Conservation (phyloP, 306 rosid genomes). For the Sophora flavescens region DNA sequence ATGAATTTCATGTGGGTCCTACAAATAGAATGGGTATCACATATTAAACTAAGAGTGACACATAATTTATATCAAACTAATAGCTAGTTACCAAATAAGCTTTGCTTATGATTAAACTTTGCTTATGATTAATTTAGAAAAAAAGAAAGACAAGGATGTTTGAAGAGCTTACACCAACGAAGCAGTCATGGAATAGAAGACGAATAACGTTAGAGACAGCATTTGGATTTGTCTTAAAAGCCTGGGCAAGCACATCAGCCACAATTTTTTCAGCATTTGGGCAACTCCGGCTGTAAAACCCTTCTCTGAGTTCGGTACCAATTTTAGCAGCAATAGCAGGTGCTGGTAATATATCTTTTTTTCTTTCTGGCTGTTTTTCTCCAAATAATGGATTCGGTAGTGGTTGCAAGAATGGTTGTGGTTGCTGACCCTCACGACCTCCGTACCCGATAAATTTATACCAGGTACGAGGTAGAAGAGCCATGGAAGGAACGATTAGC, state of each 20-base stretch:
- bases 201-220: constrained; percentile 61
- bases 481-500: constrained; percentile 33
- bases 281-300: constrained; percentile 53
- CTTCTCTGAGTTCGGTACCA: background rate
- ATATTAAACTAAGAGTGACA: too few relatives aligned
- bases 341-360: too few relatives aligned
- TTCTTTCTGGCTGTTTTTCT: background rate
- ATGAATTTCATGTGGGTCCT: too few relatives aligned
- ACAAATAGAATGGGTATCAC: too few relatives aligned
- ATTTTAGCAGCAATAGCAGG: background rate
- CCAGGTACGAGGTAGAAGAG: background rate
- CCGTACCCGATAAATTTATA: background rate
- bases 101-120: too few relatives aligned
- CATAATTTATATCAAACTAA: too few relatives aligned
- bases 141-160: background rate
- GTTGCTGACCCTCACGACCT: background rate
- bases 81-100: too few relatives aligned
- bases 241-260: background rate
- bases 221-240: constrained; percentile 25
- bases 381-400: background rate
- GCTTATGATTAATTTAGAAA: too few relatives aligned
- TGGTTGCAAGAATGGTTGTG: background rate
- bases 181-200: constrained; percentile 80
- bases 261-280: constrained; percentile 61
- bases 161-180: constrained; percentile 62